These are phyloP conservation scores for Quambalaria eucalypti DNA, from an alignment of 1,284 basidiomycete species.

Conservation along the genomic window DNA sequence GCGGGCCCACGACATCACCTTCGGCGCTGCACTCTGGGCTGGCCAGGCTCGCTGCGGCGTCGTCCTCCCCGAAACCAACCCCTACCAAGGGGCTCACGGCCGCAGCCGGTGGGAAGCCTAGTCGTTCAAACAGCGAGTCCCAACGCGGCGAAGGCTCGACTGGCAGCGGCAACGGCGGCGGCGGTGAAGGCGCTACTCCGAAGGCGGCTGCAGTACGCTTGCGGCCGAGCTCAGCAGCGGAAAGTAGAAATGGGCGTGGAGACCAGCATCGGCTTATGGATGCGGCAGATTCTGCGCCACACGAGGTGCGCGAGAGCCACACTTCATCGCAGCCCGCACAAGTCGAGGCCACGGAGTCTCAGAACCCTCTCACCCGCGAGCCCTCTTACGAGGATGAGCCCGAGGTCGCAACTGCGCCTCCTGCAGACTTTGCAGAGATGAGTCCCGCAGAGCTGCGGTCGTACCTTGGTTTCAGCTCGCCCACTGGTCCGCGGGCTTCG, in stretches of 20 bases:
- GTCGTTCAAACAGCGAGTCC: neutral
- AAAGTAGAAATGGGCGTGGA: too few relatives aligned
- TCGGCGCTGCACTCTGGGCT: constrained; percentile 18
- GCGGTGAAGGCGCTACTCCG: neutral
- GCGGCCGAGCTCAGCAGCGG: too few relatives aligned
- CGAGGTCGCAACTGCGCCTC: neutral
- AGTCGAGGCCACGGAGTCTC: neutral
- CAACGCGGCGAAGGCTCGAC: neutral
- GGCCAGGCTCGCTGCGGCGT: neutral
- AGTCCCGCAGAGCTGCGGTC: neutral
- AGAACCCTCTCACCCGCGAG: neutral
- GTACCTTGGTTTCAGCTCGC: neutral
- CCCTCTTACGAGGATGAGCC: neutral
- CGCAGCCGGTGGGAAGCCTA: neutral
- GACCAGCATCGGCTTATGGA: too few relatives aligned
- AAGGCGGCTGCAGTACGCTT: neutral
- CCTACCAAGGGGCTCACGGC: too few relatives aligned
- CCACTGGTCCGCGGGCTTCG: neutral
- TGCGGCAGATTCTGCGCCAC: too few relatives aligned
- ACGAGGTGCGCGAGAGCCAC: neutral
- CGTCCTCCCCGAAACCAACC: neutral
- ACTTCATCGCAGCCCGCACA: neutral
- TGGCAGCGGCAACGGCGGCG: neutral
- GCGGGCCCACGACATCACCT: constrained; percentile 56
- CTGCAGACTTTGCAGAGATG: neutral